Conservation (phyloP, 495 filamentous ascomycete genomes). For the Aspergillus coremiiformis region DNA sequence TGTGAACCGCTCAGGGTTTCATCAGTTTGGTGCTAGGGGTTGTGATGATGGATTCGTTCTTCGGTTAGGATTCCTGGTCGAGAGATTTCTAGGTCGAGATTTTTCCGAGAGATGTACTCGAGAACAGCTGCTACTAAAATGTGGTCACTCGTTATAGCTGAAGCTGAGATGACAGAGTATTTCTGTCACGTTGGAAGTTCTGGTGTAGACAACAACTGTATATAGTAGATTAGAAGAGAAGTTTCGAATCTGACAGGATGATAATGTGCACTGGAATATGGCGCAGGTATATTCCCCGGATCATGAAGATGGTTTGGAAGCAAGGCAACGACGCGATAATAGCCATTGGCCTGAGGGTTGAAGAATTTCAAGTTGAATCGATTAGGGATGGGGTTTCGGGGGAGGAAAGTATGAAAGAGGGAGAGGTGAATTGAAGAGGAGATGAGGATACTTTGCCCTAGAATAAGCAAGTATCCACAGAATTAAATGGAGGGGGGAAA, state of each 20-base stretch:
- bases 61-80: neutral
- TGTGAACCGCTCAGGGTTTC: neutral
- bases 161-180: too few species aligned
- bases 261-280: neutral
- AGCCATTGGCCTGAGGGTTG: neutral
- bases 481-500: neutral
- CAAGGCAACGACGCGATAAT: neutral
- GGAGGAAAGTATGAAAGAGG: neutral
- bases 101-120: too few species aligned
- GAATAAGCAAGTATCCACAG: neutral
- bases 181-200: slow-evolving; percentile 2
- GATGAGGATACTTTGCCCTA: neutral
- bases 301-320: neutral
- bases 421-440: neutral
- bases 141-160: too few species aligned
- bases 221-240: slow-evolving; percentile 9
- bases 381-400: neutral
- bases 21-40: slow-evolving; percentile 4
- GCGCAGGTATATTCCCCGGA: neutral
- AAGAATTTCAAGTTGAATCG: neutral
- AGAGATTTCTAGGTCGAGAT: too few species aligned
- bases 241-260: slow-evolving; percentile 8
- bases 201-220: slow-evolving; percentile 4
- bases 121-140: slow-evolving; percentile 10
- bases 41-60: neutral